Evolutionary conservation across 768 basidiomycete species (phyloP), one percentile per base, ranked within the genome.

Genomic region (Galerina sulciceps): DNA sequence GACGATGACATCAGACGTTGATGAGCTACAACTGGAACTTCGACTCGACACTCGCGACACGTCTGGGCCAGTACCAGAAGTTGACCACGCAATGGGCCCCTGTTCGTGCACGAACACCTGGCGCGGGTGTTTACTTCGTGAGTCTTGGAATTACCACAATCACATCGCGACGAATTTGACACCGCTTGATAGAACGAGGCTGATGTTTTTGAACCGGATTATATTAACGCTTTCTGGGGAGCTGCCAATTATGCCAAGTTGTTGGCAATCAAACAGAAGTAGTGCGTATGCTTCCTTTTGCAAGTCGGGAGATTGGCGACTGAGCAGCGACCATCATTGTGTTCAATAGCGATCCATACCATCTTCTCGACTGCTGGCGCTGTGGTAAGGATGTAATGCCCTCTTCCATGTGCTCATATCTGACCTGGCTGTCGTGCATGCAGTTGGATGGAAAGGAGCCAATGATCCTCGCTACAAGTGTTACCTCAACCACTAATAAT

Each of bases 11-110:
- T 8, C 45, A 66, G 65, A 35, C 57, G 0, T 42, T 67, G 23
- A 51, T 63, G 53, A 63, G 61, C 44, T 63, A 59, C 55, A 48
- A 45, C 42, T 67, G 63, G 57, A 67, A 67, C 53, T 67, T 57
- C 26, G 54, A 65, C 37, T 59, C 63, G 6, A 65, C 63, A 0
- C 52, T 62, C 8, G 26, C 50, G 10, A 53, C 65, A 2, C 59
- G 61, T 26, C 55, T 63, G 1, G 48, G 31, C 4, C 41, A 51
- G 17, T 65, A 67, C 42, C 17, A 64, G n/a, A 60, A 61, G 31
- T 18, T 63, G 22, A 63, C 57, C n/a, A 48, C 50, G 10, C 26
- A 55, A n/a, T 63, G 61, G 61, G 20, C 61, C 4, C 17, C 55
- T 14, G 61, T 66, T 18, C 61, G 65, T 8, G 51, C 55, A n/a